Base-by-base conservation (phyloP, 441 rosid species). In the Pelargonium australe region DNA sequence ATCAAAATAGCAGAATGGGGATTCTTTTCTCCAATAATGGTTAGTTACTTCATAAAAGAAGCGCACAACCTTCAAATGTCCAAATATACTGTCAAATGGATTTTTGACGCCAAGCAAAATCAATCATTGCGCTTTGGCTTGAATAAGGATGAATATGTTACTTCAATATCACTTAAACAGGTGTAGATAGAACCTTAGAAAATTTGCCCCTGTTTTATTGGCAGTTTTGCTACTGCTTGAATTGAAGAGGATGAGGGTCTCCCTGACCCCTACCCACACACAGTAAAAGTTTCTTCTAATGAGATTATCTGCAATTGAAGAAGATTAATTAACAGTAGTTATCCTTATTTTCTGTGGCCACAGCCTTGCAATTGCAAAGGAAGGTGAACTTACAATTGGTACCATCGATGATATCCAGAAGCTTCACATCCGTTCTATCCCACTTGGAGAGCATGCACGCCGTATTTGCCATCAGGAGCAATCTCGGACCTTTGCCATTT, bases 391-490 rank as follows among this genome's bases (percentile, higher is more conserved):
- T 78, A 87, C 93, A 2, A 95, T 95, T 66, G 99, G 98, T 62
- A 92, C 99, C 70, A 92, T 95, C 66, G 99, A 95, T 85, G 98
- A 90, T 76, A 95, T 92, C 74, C 99, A 92, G 82, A 95, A 92
- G 89, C 99, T 95, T 80, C 99, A 95, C 73, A 95, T 92, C 69
- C 97, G 99, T 70, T 83, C 99, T 61, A 92, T 95, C 77, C 99
- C 99, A 13, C 85, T 95, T 34, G 93, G 98, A 69, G 99, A 95
- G 82, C 96, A 95, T 70, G 89, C 97, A 60, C 88, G 97, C 62
- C 88, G 99, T 23, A 89, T 91, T 79, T 91, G 97, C 80, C 99
- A 94, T 82, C 99, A 94, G 80, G 99, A 94, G 76, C 96, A 89
- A 76, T 85, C 99, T 25, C 87, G 96, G 58, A 89, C 99, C 23